Evolutionary conservation across 139 green algal species (phyloP).

Genomic region (Parachlorella kessleri): DNA sequence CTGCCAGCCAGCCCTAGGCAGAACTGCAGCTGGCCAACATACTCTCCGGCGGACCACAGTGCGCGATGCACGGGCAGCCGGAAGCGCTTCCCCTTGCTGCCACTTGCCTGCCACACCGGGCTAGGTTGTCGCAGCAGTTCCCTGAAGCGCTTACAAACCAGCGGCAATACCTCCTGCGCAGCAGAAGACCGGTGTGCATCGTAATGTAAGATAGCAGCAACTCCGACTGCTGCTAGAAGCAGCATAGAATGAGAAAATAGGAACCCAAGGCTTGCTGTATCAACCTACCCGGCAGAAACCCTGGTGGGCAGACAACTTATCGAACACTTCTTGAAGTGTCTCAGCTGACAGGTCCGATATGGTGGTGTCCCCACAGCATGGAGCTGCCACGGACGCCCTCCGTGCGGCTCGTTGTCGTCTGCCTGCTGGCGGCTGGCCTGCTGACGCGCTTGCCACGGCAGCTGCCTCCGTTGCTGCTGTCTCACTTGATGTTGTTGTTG

Average conservation of each 20-base stretch:
- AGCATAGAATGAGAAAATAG: too few relatives aligned
- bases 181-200: not conserved
- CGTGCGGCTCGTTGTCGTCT: not conserved
- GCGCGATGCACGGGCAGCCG: not conserved
- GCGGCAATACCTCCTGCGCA: constrained; percentile 26
- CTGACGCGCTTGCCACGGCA: not conserved
- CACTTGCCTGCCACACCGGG: constrained; percentile 16
- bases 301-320: not conserved
- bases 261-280: too few relatives aligned
- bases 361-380: not conserved
- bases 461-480: not conserved
- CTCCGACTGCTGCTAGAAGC: not conserved
- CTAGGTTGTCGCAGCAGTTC: constrained; percentile 18
- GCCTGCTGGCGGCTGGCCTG: not conserved
- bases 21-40: too few relatives aligned
- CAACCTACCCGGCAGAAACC: constrained; percentile 6
- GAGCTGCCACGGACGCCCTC: not conserved
- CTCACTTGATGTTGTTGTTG: not conserved
- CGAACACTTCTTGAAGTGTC: constrained; percentile 20
- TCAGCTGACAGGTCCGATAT: constrained; percentile 3
- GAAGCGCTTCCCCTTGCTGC: not conserved
- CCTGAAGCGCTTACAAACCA: constrained; percentile 25
- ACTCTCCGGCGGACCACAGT: not conserved
- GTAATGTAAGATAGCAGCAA: not conserved
- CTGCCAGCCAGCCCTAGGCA: not conserved